Base-by-base conservation (phyloP, 1,139 yeast genomes). In the Arxiozyma telluris region DNA sequence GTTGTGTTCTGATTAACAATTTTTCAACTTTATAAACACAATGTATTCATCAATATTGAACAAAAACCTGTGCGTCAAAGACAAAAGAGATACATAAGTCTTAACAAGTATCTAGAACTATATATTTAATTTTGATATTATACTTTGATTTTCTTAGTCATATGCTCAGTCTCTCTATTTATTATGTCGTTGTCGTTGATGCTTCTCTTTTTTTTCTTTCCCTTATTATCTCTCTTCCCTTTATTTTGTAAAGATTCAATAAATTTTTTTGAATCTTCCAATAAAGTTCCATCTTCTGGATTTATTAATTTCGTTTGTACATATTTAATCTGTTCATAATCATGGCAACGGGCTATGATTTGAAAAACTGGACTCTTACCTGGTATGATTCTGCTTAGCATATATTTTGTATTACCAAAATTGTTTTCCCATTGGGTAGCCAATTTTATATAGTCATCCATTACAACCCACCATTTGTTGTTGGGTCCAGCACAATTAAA, bases 301-400 rank as follows among this genome's bases (percentile, higher is more conserved):
- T 47, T 23, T 23, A 47, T 27, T 20, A 47, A 18, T 18, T 18
- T 34, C n/a, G 8, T 42, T 8, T 60, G 38, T 3, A 67, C 63
- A 50, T 64, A 58, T 18, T 59, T 65, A 54, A 87, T 69, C 47
- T 82, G 85, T 17, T 77, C 81, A 53, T 75, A 71, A 2, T 79
- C 74, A 64, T 83, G 88, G 46, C 82, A 73, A 58, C 76, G 77
- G 43, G 84, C 76, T 50, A 88, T 71, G 51, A 71, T 61, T 61
- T 80, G 83, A 66, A 85, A 86, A 51, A 81, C 74, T 20, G 76
- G 74, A 4, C 82, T 79, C 65, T 83, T 86, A 0, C 96, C 96
- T 0, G 96, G 96, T 4, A 89, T 75, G 71, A 88, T 83, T 63
- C 90, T 81, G 49, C 83, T 74, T 50, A 91, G 64, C 72, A 94